Conservation (phyloP, 2,329 filamentous ascomycete genomes). For the Simplicillium sp. region DNA sequence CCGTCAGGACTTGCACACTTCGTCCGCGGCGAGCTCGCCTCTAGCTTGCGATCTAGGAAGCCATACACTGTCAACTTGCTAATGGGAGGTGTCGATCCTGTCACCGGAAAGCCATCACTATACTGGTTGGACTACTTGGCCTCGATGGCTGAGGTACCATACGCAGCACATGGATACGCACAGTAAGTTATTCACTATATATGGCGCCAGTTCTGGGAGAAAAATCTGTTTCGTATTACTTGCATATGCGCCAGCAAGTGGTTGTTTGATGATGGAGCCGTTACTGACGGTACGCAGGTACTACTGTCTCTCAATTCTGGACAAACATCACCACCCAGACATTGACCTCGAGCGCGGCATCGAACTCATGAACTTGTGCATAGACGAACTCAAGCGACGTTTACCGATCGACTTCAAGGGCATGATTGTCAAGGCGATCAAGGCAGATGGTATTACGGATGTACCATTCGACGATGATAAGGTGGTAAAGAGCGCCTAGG, state of each 20-base stretch:
- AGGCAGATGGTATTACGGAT: constrained; percentile 83
- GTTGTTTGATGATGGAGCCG: constrained; percentile 3
- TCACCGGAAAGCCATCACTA: constrained; percentile 80
- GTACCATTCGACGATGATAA: constrained; percentile 79
- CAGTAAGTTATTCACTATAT: constrained; percentile 54
- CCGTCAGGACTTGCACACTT: constrained; percentile 86
- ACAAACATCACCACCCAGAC: constrained; percentile 97
- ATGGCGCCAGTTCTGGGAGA: not conserved
- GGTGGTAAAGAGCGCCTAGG: constrained; percentile 52
- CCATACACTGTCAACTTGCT: constrained; percentile 97
- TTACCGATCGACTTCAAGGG: constrained; percentile 99
- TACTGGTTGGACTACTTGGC: constrained; percentile 99
- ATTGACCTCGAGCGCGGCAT: constrained; percentile 83
- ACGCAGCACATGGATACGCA: constrained; percentile 95
- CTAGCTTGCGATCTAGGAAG: constrained; percentile 80
- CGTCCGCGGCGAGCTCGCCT: constrained; percentile 86
- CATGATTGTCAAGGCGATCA: constrained; percentile 86
- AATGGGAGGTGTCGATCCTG: constrained; percentile 86
- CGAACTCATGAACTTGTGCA: constrained; percentile 90
- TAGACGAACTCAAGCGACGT: constrained; percentile 91
- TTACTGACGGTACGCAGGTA: constrained; percentile 47
- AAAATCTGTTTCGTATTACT: not conserved
- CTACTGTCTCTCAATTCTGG: constrained; percentile 94
- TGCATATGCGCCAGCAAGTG: not conserved
- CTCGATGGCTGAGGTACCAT: constrained; percentile 76